Conservation (phyloP, 768 basidiomycete genomes). For the Suillus tomentosus region DNA sequence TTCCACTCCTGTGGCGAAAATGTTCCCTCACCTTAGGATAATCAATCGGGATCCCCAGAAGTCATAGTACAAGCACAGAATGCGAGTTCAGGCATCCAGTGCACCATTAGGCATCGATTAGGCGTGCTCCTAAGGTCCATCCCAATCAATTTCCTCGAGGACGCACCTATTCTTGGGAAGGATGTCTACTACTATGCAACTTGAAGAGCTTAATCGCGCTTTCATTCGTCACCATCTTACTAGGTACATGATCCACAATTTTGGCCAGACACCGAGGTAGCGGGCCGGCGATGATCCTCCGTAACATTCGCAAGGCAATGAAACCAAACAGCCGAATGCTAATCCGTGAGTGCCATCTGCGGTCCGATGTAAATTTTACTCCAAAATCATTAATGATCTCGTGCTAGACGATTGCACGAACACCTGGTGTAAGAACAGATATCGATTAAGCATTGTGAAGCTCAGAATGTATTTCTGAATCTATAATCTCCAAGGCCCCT, state of each 20-base stretch:
- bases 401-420: conserved; percentile 25
- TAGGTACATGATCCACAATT: conserved; percentile 34
- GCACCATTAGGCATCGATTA: conserved; percentile 14
- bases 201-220: conserved; percentile 4
- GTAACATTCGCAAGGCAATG: conserved; percentile 32
- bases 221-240: not conserved
- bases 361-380: not conserved
- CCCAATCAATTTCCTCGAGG: conserved; percentile 26
- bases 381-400: not conserved
- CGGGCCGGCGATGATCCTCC: conserved; percentile 26
- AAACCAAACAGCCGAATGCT: conserved; percentile 32
- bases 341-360: conserved; percentile 28
- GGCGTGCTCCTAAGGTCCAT: conserved; percentile 20
- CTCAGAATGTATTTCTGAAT: not conserved
- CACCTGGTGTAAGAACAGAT: not conserved
- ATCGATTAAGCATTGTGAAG: not conserved
- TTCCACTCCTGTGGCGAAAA: conserved; percentile 29
- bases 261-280: conserved; percentile 38
- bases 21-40: conserved; percentile 30
- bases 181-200: conserved; percentile 24
- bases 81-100: conserved; percentile 13
- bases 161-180: conserved; percentile 17
- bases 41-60: conserved; percentile 30
- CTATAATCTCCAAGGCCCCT: conserved; percentile 35
- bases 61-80: conserved; percentile 26